Conservation (phyloP, 202 grass and related monocot species). For the Sporobolus alterniflorus region DNA sequence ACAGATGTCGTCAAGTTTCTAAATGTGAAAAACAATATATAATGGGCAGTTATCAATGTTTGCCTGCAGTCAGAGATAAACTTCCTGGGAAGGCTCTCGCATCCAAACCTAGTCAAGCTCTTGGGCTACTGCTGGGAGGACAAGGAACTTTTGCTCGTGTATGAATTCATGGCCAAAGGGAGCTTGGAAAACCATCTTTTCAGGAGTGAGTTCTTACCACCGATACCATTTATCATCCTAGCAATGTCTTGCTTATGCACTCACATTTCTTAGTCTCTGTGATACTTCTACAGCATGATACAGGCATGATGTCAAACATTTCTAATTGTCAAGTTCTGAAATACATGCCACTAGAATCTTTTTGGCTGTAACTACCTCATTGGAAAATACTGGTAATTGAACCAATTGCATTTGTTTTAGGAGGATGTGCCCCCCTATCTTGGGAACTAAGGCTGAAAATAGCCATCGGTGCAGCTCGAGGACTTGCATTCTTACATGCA, state of each 20-base stretch:
- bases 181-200: conserved; percentile 98
- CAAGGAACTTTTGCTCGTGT: conserved; percentile 82
- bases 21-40: conserved; percentile 13
- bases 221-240: not conserved
- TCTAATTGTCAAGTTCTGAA: not conserved
- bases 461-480: conserved; percentile 80
- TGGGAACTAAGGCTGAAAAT: conserved; percentile 95
- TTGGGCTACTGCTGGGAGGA: conserved; percentile 89
- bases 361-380: not conserved
- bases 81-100: conserved; percentile 87
- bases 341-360: not conserved
- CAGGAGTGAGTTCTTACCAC: conserved; percentile 70
- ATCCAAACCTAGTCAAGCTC: conserved; percentile 90
- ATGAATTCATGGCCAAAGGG: conserved; percentile 91
- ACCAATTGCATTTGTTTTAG: conserved; percentile 39
- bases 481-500: conserved; percentile 85
- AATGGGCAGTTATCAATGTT: conserved; percentile 20
- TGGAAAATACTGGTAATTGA: not conserved
- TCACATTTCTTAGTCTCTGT: not conserved
- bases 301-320: not conserved
- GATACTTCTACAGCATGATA: not conserved
- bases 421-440: conserved; percentile 68
- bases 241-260: not conserved
- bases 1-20: not conserved
- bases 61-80: conserved; percentile 87